Evolutionary conservation across 2,329 filamentous ascomycete species (phyloP), one percentile per base, ranked within the genome.

Genomic region (Alternaria sp.): DNA sequence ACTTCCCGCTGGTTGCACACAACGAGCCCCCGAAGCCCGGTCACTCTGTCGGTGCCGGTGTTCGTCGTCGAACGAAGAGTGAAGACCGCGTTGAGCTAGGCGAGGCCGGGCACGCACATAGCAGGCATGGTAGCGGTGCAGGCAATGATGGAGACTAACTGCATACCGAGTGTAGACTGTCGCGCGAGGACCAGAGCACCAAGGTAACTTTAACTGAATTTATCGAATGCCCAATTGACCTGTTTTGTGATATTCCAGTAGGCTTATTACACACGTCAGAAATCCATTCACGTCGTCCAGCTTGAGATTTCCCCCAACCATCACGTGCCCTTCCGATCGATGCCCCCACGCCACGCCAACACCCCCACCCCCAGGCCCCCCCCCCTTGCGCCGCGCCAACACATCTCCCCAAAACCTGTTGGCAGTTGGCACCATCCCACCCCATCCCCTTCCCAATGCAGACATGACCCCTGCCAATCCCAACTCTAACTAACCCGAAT

Each of bases 1-100:
- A 68, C 29, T 62, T 60, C 17, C 66, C 51, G 4, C 34, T 63
- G 33, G 53, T 56, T 9, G 60, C 57, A 28, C 54, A 62, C 29
- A 10, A 56, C n/a, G 56, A 66, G 26, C 57, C 62, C 42, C 59
- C 60, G 7, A 64, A 60, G 42, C 58, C 51, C 2, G 44, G 44
- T 14, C 51, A 54, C 13, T 51, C 54, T 28, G 21, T 13, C 44
- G n/a, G 44, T 48, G n/a, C 44, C 5, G 29, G 29, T 34, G 44
- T 33, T 24, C 29, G 44, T 17, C 44, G 44, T 33, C 29, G 29
- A 7, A 48, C 29, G 13, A 48, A 29, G 21, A 48, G 44, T 48
- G 44, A 48, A 9, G 44, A 48, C 3, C 29, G 44, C 7, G 44
- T 21, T 34, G 44, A 48, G 13, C 34, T 34, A 29, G 44, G 44